These are phyloP conservation scores for Bombardia bombarda DNA, from an alignment of 495 filamentous ascomycete species.

Conservation along the genomic window DNA sequence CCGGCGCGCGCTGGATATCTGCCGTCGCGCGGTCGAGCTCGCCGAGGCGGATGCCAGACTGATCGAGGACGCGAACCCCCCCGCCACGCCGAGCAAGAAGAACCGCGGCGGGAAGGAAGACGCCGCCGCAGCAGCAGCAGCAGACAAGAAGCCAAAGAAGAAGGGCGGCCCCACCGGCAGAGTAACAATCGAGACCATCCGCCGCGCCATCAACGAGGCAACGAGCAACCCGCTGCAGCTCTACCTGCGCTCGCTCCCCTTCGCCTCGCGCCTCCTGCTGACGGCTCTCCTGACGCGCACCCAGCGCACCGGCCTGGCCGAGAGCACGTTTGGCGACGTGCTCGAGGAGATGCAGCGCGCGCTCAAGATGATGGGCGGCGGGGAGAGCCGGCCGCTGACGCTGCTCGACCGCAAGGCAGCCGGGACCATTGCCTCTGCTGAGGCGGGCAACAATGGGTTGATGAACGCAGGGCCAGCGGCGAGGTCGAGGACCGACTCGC, in stretches of 20 bases:
- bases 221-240: conserved; percentile 87
- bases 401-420: conserved; percentile 10
- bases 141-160: conserved; percentile 14
- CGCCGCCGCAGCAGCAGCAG: conserved; percentile 2
- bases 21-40: conserved; percentile 88
- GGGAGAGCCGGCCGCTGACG: conserved; percentile 33
- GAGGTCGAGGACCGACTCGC: conserved; percentile 3
- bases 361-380: conserved; percentile 52
- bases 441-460: conserved; percentile 3
- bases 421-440: conserved; percentile 2
- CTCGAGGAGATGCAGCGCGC: conserved; percentile 80
- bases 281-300: conserved; percentile 70
- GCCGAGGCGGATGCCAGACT: conserved; percentile 61
- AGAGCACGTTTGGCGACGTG: conserved; percentile 84
- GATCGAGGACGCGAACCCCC: conserved; percentile 17
- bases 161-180: conserved; percentile 30
- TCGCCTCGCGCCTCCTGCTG: conserved; percentile 77
- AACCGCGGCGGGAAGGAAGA: conserved; percentile 8
- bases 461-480: not conserved
- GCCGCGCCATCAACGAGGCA: conserved; percentile 88
- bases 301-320: conserved; percentile 74
- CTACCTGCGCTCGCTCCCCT: conserved; percentile 71
- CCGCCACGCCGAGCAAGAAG: conserved; percentile 35
- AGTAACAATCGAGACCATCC: conserved; percentile 88
- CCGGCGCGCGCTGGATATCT: conserved; percentile 88